Base-by-base conservation (phyloP, 1,139 yeast species). In the Protomyces inundatus region DNA sequence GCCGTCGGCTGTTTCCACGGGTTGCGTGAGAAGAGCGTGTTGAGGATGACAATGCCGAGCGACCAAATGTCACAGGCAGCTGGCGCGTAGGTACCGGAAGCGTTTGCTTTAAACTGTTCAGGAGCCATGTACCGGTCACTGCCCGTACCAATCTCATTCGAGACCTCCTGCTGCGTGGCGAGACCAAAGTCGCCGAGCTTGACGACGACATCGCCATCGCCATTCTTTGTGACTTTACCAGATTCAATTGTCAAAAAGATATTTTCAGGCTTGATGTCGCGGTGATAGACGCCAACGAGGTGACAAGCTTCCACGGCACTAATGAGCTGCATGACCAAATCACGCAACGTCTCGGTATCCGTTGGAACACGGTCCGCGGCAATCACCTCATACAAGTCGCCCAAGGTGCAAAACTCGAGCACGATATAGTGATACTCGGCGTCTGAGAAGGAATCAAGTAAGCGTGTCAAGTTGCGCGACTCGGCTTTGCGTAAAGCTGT, bases 41-140 rank as follows among this genome's bases (percentile, higher is more conserved):
- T 91, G 70, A 93, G 78, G 67, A 93, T 79, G 65, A 90, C 88
- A 69, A 91, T 86, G 32, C 98, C 98, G 67, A 89, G 77, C 0
- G 97, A 86, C 98, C 98, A 93, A 65, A 91, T 80, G 76, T 93
- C 98, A 60, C 88, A 88, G 75, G 88, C 88, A 34, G 87, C 84
- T 23, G 97, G 93, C 71, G 88, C 90, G 74, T 93, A 93, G 52
- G 82, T 82, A 58, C 84, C 78, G 61, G 82, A 80, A 34, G 78
- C 75, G 65, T 76, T 75, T 68, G 76, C 80, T 14, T 62, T 59
- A 68, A 81, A 81, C 66, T 91, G 78, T 73, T 93, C 98, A 0
- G 98, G 98, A 0, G 98, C 96, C 98, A 93, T 93, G 75, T 93
- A 93, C 67, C 97, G 80, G 75, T 91, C 97, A 58, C 93, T 85